Percentiles rank a stretch among this genome's conserved stretches.
phyloP scores from a whole-genome alignment of 2,329 filamentous ascomycete genomes.

The Leptosphaerulina australis region DNA sequence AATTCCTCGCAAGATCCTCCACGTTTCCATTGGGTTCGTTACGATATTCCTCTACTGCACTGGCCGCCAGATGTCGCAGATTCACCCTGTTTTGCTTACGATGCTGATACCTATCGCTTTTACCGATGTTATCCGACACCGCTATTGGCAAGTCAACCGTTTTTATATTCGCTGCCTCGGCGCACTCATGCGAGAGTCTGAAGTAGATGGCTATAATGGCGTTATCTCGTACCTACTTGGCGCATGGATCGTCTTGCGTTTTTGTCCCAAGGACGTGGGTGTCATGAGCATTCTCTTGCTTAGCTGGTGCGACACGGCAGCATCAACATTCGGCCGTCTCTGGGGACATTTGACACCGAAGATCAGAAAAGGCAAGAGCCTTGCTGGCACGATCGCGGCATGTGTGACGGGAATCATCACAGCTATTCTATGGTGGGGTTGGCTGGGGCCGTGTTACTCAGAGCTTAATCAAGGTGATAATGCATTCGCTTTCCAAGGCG shows the following conservation, averaged over 20 bases:
- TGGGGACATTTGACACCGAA: conserved; percentile 89
- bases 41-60: conserved; percentile 83
- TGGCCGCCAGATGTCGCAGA: conserved; percentile 75
- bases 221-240: conserved; percentile 97
- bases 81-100: conserved; percentile 83
- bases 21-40: conserved; percentile 96
- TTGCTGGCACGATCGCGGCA: conserved; percentile 86
- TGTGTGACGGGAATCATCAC: conserved; percentile 82
- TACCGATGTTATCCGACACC: conserved; percentile 82
- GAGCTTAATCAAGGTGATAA: conserved; percentile 53
- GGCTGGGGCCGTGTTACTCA: conserved; percentile 67
- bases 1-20: conserved; percentile 88
- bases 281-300: conserved; percentile 88
- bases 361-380: conserved; percentile 84
- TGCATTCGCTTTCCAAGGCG: conserved; percentile 81
- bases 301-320: conserved; percentile 97
- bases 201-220: conserved; percentile 92
- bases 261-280: conserved; percentile 91
- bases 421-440: conserved; percentile 87
- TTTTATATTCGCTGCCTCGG: conserved; percentile 85
- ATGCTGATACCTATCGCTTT: conserved; percentile 83
- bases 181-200: conserved; percentile 94
- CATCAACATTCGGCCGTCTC: conserved; percentile 88
- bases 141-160: conserved; percentile 79
- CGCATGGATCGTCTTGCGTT: conserved; percentile 81